These are phyloP conservation scores for Myriosclerotinia curreyana DNA, from an alignment of 2,329 filamentous ascomycete species.

Conservation along the genomic window DNA sequence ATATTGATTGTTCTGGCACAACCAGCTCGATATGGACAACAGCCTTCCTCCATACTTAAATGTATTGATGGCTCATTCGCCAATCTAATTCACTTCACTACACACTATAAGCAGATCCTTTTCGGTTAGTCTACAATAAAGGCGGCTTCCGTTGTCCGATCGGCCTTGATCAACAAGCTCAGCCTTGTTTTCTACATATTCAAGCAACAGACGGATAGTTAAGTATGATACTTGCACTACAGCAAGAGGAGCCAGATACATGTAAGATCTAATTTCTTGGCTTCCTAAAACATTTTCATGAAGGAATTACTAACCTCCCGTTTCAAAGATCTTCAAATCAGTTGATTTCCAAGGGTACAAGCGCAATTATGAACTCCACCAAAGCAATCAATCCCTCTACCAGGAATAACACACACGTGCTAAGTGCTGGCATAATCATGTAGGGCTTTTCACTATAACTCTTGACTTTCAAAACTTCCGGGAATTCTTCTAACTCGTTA, in stretches of 20 bases:
- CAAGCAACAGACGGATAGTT: too few species aligned
- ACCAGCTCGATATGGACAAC: not conserved
- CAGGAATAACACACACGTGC: not conserved
- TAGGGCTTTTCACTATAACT: not conserved
- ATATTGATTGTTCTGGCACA: not conserved
- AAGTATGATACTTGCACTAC: not conserved
- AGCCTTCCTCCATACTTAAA: not conserved
- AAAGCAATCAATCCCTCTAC: not conserved
- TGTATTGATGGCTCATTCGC: not conserved
- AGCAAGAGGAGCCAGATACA: not conserved
- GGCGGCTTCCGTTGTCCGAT: not conserved
- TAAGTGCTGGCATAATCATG: not conserved
- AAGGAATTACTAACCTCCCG: not conserved
- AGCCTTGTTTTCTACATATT: not conserved
- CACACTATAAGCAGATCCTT: too few species aligned
- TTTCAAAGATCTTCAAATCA: not conserved
- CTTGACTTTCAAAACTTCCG: not conserved
- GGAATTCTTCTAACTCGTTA: not conserved
- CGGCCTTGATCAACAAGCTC: not conserved
- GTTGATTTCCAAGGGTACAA: too few species aligned
- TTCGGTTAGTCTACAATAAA: not conserved
- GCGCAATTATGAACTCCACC: not conserved
- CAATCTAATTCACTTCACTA: not conserved
- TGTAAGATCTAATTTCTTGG: not conserved
- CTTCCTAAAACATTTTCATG: not conserved